Evolutionary conservation across 2,329 filamentous ascomycete genomes (phyloP), one percentile per base, ranked within the genome.

Genomic region (Epichloe gansuensis): DNA sequence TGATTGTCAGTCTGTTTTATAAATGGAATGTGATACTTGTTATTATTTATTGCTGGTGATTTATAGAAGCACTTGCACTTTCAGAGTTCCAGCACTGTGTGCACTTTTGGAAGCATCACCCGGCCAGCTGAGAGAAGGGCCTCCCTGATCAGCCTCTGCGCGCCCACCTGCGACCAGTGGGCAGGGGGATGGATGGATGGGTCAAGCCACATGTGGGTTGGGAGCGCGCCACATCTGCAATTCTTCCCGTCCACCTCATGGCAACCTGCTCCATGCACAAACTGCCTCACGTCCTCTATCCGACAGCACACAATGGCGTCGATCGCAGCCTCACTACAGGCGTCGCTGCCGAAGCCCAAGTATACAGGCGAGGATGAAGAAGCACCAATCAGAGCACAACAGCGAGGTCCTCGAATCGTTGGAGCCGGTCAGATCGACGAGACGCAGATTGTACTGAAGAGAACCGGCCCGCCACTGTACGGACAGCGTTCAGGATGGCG

Each of bases 291-390:
- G 54, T 54, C 21, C 59, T 60, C 56, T 54, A 51, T 44, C 43
- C 49, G 52, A 46, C 51, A 45, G 13, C 23, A 43, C 39, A 48
- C 57, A 49, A 88, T 88, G 83, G 73, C 82, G 54, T 83, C 82
- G 55, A 76, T 87, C 63, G 78, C 78, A 59, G 77, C 81, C 54
- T 87, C 88, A 54, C 78, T 97, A 44, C 82, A 88, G 57, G 82
- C 83, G 65, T 83, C 87, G 53, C 76, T 97, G 44, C 91, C 91
- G 3, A 91, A 91, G 67, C 91, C 91, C 15, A 91, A 88, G 71
- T 95, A 96, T 65, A 88, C 85, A 4, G 90, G 88, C 60, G 88
- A 95, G 65, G 84, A 94, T 65, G 91, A 96, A 66, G 87, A 94
- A 63, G 72, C 85, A 37, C 84, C 85, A 25, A 71, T 75, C 34